Evolutionary conservation across 805 yeast species (phyloP).

Genomic region (Lachancea meyersii): DNA sequence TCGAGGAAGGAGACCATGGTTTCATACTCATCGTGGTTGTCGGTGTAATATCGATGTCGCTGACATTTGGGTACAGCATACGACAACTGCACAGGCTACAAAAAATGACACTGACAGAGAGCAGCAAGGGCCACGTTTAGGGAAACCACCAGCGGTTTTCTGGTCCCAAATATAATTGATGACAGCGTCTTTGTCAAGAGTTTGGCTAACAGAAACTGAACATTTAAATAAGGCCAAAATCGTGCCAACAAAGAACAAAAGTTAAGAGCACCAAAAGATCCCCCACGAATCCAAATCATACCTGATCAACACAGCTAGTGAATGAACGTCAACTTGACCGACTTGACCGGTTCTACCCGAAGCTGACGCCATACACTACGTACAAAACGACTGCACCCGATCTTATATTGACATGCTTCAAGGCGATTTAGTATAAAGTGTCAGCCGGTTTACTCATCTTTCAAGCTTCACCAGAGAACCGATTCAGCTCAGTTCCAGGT

Average conservation of each 20-base stretch:
- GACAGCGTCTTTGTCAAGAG: too few relatives aligned
- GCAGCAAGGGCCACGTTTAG: constrained; percentile 8
- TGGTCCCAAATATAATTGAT: too few relatives aligned
- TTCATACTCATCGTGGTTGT: constrained; percentile 44
- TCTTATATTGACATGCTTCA: neutral
- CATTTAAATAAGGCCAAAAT: too few relatives aligned
- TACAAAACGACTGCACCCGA: constrained; percentile 5
- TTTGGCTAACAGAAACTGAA: too few relatives aligned
- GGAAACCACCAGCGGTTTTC: neutral
- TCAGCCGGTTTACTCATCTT: neutral
- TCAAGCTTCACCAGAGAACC: too few relatives aligned
- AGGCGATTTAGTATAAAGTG: neutral
- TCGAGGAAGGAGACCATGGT: constrained; percentile 76
- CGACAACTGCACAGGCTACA: constrained; percentile 58
- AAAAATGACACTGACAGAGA: constrained; percentile 62
- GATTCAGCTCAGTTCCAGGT: too few relatives aligned
- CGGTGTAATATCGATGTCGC: constrained; percentile 39
- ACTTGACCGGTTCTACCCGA: too few relatives aligned
- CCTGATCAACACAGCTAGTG: too few relatives aligned
- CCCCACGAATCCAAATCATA: too few relatives aligned
- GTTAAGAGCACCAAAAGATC: too few relatives aligned
- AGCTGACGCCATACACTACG: neutral
- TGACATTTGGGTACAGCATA: constrained; percentile 49
- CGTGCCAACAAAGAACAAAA: too few relatives aligned
- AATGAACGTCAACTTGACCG: too few relatives aligned